Percentiles rank a stretch among this genome's conserved stretches.
phyloP scores from a whole-genome alignment of 441 rosid species.

The Hura crepitans region DNA sequence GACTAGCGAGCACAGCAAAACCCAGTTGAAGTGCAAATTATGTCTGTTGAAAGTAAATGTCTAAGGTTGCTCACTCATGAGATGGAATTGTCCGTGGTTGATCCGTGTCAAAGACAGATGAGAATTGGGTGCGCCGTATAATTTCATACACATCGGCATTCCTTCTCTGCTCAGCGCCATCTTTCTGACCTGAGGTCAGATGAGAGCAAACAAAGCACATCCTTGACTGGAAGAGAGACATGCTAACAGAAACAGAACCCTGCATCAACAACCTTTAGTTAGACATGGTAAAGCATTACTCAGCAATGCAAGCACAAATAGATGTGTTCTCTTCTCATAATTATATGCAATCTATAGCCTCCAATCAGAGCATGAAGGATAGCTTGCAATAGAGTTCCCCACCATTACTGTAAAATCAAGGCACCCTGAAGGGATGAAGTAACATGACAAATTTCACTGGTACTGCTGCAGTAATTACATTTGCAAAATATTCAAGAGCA shows the following conservation, averaged over 20 bases:
- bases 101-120: slow-evolving; percentile 60
- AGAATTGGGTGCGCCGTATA: slow-evolving; percentile 65
- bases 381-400: not conserved
- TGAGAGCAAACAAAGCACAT: slow-evolving; percentile 97
- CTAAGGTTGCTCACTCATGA: slow-evolving; percentile 69
- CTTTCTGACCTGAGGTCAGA: slow-evolving; percentile 94
- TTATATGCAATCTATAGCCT: not conserved
- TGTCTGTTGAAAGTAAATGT: slow-evolving; percentile 4
- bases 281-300: slow-evolving; percentile 20
- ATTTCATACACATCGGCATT: slow-evolving; percentile 89
- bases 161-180: slow-evolving; percentile 84
- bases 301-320: not conserved
- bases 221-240: slow-evolving; percentile 87
- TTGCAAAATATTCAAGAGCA: not conserved
- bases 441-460: not conserved
- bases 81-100: slow-evolving; percentile 80
- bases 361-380: slow-evolving; percentile 11
- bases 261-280: slow-evolving; percentile 38
- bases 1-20: not conserved
- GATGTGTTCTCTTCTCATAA: slow-evolving; percentile 1
- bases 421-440: too few species aligned
- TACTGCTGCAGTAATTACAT: not conserved
- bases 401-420: too few species aligned
- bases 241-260: slow-evolving; percentile 98
- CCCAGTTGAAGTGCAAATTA: not conserved